phyloP scores from a whole-genome alignment of 129 eudicot genomes.

The Sambucus nigra region DNA sequence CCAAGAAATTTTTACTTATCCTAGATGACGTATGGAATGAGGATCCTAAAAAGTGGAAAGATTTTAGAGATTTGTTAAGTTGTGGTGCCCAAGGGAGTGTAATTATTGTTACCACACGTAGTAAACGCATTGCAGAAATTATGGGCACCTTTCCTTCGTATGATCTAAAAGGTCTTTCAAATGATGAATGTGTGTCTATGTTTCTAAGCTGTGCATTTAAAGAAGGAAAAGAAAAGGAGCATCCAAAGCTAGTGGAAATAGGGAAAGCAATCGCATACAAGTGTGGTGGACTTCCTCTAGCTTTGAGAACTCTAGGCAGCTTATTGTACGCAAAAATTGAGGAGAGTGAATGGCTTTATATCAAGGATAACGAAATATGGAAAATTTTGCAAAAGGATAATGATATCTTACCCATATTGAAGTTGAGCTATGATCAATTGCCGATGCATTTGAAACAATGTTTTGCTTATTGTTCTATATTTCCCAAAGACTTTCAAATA shows the following conservation, averaged over 20 bases:
- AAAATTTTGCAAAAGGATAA: conserved; percentile 13
- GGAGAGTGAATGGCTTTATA: conserved; percentile 17
- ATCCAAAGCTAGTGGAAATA: conserved; percentile 20
- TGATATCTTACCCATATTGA: conserved; percentile 27
- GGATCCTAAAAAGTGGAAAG: background rate
- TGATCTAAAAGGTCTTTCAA: conserved; percentile 17
- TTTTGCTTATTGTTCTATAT: conserved; percentile 33
- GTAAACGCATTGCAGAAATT: background rate
- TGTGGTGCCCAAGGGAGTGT: background rate
- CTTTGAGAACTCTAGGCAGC: conserved; percentile 22
- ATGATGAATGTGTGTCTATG: conserved; percentile 17
- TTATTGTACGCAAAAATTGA: conserved; percentile 15
- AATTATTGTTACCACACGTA: background rate
- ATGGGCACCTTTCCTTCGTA: background rate
- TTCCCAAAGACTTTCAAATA: conserved; percentile 25
- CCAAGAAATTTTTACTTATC: conserved; percentile 22
- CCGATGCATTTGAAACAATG: conserved; percentile 24
- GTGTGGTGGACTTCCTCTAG: conserved; percentile 29
- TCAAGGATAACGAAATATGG: conserved; percentile 18
- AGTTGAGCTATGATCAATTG: conserved; percentile 33
- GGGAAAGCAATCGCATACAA: conserved; percentile 25
- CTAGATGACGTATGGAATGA: conserved; percentile 6
- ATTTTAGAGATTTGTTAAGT: background rate
- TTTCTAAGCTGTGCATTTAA: conserved; percentile 24
- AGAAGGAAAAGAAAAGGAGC: conserved; percentile 9